These are phyloP conservation scores for Neofusicoccum sp. DNA, from an alignment of 2,329 filamentous ascomycete genomes.

Conservation along the genomic window DNA sequence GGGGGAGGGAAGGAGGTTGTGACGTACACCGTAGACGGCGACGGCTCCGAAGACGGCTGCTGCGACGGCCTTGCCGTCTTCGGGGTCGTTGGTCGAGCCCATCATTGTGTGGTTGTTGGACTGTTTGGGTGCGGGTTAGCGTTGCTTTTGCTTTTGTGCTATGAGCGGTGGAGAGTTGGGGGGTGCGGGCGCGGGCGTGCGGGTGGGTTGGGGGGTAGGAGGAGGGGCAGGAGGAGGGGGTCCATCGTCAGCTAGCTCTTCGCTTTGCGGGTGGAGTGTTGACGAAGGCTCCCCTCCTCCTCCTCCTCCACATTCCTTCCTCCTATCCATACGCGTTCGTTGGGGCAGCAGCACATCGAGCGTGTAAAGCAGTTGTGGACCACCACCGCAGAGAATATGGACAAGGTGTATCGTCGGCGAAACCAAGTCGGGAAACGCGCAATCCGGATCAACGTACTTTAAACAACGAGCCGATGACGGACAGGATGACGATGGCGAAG, in stretches of 20 bases:
- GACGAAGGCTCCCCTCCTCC: too few relatives aligned
- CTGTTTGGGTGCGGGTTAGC: conserved; percentile 35
- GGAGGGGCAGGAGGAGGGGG: background rate
- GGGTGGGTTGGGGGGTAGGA: background rate
- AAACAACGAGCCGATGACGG: conserved; percentile 69
- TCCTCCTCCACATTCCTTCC: too few relatives aligned
- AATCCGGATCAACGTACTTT: conserved; percentile 47
- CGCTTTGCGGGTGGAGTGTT: background rate
- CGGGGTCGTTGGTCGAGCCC: conserved; percentile 67
- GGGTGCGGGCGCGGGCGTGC: background rate
- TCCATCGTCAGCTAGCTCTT: too few relatives aligned
- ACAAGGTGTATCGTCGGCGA: background rate
- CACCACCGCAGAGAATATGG: too few relatives aligned
- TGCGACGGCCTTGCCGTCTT: conserved; percentile 75
- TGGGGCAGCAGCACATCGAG: too few relatives aligned
- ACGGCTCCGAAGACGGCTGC: conserved; percentile 85
- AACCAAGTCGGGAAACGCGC: too few relatives aligned
- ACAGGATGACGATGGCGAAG: conserved; percentile 65
- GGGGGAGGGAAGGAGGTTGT: background rate
- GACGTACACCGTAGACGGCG: conserved; percentile 79
- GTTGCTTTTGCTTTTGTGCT: background rate
- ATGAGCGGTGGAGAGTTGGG: background rate
- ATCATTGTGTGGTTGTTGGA: conserved; percentile 78
- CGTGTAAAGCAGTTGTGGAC: too few relatives aligned
- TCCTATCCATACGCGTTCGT: too few relatives aligned